These are phyloP conservation scores for Spergularia marina DNA, from an alignment of 148 eudicot species.

Conservation along the genomic window DNA sequence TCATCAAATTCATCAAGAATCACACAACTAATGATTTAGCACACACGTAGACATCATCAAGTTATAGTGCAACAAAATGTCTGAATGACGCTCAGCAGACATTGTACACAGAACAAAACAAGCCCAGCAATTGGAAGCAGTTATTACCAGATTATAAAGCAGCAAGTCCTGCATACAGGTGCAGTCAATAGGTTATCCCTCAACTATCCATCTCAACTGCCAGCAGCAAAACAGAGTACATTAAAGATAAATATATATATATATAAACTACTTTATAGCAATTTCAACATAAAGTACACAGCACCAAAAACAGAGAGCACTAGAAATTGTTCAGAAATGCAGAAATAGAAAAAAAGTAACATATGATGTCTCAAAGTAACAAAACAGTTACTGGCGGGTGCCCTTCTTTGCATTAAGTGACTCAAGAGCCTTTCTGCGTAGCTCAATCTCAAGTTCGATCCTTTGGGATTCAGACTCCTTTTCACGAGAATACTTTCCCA, in stretches of 20 bases:
- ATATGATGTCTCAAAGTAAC: conserved; percentile 28
- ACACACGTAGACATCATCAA: conserved; percentile 11
- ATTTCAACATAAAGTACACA: conserved; percentile 39
- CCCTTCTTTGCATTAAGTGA: conserved; percentile 92
- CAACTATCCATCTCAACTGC: conserved; percentile 92
- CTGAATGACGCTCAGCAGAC: conserved; percentile 12
- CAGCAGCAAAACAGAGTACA: conserved; percentile 83
- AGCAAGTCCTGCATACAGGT: conserved; percentile 71
- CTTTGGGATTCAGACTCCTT: conserved; percentile 57
- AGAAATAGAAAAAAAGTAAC: conserved; percentile 31
- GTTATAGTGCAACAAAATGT: conserved; percentile 22
- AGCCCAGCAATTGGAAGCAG: conserved; percentile 54
- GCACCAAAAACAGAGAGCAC: conserved; percentile 24
- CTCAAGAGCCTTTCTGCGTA: conserved; percentile 91
- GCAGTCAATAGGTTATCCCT: conserved; percentile 80
- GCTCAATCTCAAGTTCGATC: conserved; percentile 87
- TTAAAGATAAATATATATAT: conserved; percentile 55
- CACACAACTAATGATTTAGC: conserved; percentile 1
- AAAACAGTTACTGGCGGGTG: conserved; percentile 46
- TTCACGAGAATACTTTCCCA: conserved; percentile 39
- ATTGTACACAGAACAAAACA: conserved; percentile 34
- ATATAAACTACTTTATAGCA: conserved; percentile 39
- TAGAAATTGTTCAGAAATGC: conserved; percentile 24
- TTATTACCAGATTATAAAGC: conserved; percentile 78
- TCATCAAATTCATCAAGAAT: not conserved